Percentiles rank a stretch among this genome's conserved stretches.
Conservation (phyloP, 208 protist species). For the Wallacemonas sp. region DNA sequence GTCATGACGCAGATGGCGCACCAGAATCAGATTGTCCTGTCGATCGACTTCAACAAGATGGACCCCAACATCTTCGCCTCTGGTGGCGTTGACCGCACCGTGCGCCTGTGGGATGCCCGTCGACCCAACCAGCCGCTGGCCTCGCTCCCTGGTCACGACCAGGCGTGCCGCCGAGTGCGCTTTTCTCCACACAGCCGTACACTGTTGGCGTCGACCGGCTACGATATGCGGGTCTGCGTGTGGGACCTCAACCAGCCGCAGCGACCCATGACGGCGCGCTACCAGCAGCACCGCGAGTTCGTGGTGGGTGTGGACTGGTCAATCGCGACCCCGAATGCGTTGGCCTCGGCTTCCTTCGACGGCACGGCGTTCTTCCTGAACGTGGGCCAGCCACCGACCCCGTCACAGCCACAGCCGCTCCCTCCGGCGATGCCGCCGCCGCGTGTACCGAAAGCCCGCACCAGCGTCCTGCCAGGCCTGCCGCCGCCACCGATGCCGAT, state of each 20-base stretch:
- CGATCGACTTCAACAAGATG: conserved; percentile 90
- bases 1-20: conserved; percentile 80
- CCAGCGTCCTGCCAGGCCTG: conserved; percentile 64
- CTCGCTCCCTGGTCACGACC: conserved; percentile 79
- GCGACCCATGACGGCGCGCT: conserved; percentile 73
- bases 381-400: conserved; percentile 56
- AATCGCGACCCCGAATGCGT: conserved; percentile 44
- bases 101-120: conserved; percentile 86
- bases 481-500: conserved; percentile 48
- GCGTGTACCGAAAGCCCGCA: conserved; percentile 50
- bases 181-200: conserved; percentile 75
- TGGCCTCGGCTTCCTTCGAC: conserved; percentile 77
- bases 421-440: conserved; percentile 76
- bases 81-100: conserved; percentile 81
- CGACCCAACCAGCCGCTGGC: conserved; percentile 69
- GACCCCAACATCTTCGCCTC: conserved; percentile 88
- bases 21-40: conserved; percentile 86
- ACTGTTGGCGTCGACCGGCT: conserved; percentile 73
- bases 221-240: conserved; percentile 89
- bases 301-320: conserved; percentile 89
- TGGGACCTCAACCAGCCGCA: conserved; percentile 85
- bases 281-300: conserved; percentile 90
- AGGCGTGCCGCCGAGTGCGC: conserved; percentile 87
- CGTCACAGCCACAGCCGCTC: conserved; percentile 44
- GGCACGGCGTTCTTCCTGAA: conserved; percentile 64